These are phyloP conservation scores for Staphylotrichum tortipilum DNA, from an alignment of 495 filamentous ascomycete genomes.

Conservation along the genomic window DNA sequence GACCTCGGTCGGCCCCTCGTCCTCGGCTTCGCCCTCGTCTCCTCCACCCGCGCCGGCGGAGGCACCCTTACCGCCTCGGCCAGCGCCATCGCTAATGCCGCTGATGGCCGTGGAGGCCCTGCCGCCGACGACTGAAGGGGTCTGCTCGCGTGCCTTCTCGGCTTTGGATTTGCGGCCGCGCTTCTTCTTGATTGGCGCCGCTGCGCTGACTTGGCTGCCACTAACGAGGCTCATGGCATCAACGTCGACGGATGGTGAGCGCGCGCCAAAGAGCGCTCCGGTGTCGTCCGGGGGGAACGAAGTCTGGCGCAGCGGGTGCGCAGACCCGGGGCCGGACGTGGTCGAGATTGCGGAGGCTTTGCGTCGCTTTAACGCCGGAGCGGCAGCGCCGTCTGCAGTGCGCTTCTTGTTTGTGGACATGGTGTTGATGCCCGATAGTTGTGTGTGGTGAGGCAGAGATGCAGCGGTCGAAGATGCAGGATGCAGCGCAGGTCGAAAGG, in stretches of 20 bases:
- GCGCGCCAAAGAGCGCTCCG: slow-evolving; percentile 36
- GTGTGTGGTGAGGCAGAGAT: slow-evolving; percentile 38
- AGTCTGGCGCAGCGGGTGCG: slow-evolving; percentile 79
- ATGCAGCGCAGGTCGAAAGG: no score
- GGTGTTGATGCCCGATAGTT: slow-evolving; percentile 32
- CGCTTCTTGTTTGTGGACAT: slow-evolving; percentile 47
- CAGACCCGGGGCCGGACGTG: slow-evolving; percentile 35
- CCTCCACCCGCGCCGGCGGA: slow-evolving; percentile 18
- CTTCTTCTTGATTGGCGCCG: slow-evolving; percentile 43
- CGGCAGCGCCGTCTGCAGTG: slow-evolving; percentile 38
- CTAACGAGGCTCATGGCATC: slow-evolving; percentile 62
- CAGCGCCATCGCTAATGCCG: slow-evolving; percentile 32
- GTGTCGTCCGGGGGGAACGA: slow-evolving; percentile 65
- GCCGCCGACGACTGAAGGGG: slow-evolving; percentile 42
- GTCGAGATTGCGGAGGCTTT: slow-evolving; percentile 52
- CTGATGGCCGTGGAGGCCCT: slow-evolving; percentile 40
- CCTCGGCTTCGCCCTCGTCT: slow-evolving; percentile 53
- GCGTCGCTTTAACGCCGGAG: slow-evolving; percentile 50
- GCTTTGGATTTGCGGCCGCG: slow-evolving; percentile 60
- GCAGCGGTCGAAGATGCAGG: slow-evolving; percentile 44
- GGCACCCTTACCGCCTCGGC: slow-evolving; percentile 24
- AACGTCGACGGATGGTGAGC: slow-evolving; percentile 56
- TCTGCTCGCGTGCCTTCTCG: slow-evolving; percentile 43
- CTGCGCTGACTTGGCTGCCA: slow-evolving; percentile 52
- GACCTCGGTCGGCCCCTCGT: slow-evolving; percentile 57